Base-by-base conservation (phyloP, 176 grass and related monocot genomes). In the Paspalum notatum region DNA sequence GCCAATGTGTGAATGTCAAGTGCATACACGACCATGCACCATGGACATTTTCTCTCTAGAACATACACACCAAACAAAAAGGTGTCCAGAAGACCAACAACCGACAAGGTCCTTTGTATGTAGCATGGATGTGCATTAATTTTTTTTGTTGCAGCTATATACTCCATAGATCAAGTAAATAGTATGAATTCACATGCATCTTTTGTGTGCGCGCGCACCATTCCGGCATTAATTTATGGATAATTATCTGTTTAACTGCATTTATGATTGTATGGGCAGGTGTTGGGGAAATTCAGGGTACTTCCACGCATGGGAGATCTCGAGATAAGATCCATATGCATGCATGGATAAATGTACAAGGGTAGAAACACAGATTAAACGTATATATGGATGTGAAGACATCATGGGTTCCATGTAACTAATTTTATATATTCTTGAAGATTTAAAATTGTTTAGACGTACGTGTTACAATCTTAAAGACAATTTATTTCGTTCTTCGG, bases 211-310 rank as follows among this genome's bases (percentile, higher is more conserved):
- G 26, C 61, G 65, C 51, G 75, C 1, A n/a, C 2, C 1, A 27
- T 20, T 63, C 48, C 12, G 2, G n/a, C 8, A 74, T 50, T 37
- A 32, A 67, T 64, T 52, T 78, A 22, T 25, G 20, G 60, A 21
- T 4, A 12, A 61, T 68, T 51, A 5, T 74, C 11, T 52, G 20
- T 66, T 73, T 49, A 74, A n/a, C 69, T 53, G 68, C 53, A 22
- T 49, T 67, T 71, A 76, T 24, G 9, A 41, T 76, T 67, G 17
- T 58, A 75, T 84, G 82, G 73, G 20, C 27, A 78, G 12, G 65
- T 83, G 9, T 39, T 48, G 8, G 10, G 32, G 32, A 32, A 32
- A 32, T 17, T 42, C n/a, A 66, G 47, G 37, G 37, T 83, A 69
- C 17, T 57, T 45, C 59, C 2, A 16, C 37, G 24, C 12, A 46